Base-by-base conservation (phyloP, 202 grass and related monocot species). In the Alloteropsis angusta region DNA sequence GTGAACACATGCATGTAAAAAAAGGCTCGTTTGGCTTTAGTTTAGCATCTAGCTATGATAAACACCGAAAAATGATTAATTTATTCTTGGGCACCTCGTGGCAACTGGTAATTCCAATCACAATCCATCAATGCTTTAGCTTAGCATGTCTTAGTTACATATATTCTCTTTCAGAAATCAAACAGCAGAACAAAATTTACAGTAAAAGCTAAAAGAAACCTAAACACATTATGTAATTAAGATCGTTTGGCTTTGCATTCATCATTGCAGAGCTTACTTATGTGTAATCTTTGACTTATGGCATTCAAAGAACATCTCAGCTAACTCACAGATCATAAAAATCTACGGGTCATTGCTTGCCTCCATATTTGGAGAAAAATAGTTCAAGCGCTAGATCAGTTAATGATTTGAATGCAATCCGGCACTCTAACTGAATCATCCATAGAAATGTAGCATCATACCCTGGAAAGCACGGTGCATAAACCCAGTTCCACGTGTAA, bases 401-500 rank as follows among this genome's bases (percentile, higher is more conserved):
- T 73, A 66, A 7, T 17, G 35, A 67, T 60, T 61, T 60, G 19
- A 82, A 78, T 34, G 12, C 56, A 22, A 68, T 59, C 17, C 63
- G 56, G 46, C 28, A 80, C 53, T 30, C 28, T 14, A 73, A 83
- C 60, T 62, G 25, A 73, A 72, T 53, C 44, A 68, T 84, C 10
- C 25, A 59, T 25, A 65, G 7, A 54, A 28, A 66, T 86, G 53
- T 61, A 80, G 43, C 68, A 76, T 54, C 86, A 85, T 98, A 98
- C 95, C 80, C 48, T 90, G 76, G 45, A 98, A 98, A 83, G 95
- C 95, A 69, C 95, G 91, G 49, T 98, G 95, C 95, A 98, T 98
- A 89, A 98, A 98, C 76, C 95, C 95, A 91, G 86, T 95, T 82
- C 95, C 95, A 70, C 95, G 95, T 54, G 95, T 98, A 79, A 87